Evolutionary conservation across 2,329 filamentous ascomycete genomes (phyloP).

Genomic region (Pseudogymnoascus sp.): DNA sequence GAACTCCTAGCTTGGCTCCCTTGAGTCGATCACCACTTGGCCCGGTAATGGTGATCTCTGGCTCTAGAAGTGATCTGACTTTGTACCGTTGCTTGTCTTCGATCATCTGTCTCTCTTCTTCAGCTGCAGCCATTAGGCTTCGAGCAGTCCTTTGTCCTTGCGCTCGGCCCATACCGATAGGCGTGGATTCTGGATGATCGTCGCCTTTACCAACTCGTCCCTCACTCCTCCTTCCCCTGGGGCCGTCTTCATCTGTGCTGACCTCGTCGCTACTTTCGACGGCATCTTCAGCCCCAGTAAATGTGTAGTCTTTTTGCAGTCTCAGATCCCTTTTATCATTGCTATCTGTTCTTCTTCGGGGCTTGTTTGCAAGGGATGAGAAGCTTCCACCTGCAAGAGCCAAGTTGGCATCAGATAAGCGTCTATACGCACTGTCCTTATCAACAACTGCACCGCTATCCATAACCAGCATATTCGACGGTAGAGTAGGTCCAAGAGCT

Average conservation of each 20-base stretch:
- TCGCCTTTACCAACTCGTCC: constrained; percentile 30
- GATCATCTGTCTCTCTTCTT: constrained; percentile 63
- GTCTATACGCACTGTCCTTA: constrained; percentile 60
- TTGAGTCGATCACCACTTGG: constrained; percentile 54
- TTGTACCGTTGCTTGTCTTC: constrained; percentile 22
- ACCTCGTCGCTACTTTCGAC: constrained; percentile 29
- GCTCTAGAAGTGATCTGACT: constrained; percentile 38
- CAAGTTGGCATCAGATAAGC: constrained; percentile 63
- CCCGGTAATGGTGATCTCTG: constrained; percentile 56
- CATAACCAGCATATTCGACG: constrained; percentile 39
- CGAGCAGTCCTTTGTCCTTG: constrained; percentile 38
- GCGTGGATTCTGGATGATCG: constrained; percentile 28
- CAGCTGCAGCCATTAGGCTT: constrained; percentile 64
- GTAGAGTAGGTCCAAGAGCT: neutral
- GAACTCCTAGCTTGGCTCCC: constrained; percentile 51
- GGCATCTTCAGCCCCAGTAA: constrained; percentile 21
- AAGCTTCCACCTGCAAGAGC: constrained; percentile 55
- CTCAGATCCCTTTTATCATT: constrained; percentile 13
- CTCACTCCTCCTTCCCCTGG: constrained; percentile 50
- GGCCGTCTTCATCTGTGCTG: constrained; percentile 59
- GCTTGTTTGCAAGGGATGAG: constrained; percentile 33
- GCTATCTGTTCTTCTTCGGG: constrained; percentile 20
- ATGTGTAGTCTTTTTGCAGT: constrained; percentile 25
- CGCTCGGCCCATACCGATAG: constrained; percentile 27
- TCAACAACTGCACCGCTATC: constrained; percentile 57